These are phyloP conservation scores for Sugiyamaella qingdaonensis DNA, from an alignment of 805 yeast genomes.

Conservation along the genomic window DNA sequence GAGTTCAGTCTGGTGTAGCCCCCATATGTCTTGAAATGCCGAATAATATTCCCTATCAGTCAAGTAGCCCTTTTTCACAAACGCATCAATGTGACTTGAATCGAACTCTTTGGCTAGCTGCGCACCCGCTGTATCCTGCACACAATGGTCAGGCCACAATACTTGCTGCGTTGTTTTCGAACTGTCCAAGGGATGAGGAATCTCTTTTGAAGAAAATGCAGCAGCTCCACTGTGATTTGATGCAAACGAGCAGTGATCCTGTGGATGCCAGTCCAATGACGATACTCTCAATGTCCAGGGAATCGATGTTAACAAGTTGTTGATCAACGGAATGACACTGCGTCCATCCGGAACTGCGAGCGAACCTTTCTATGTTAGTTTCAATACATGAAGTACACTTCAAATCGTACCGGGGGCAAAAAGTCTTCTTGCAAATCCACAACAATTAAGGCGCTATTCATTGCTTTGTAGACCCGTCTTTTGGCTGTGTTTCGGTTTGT, in stretches of 20 bases:
- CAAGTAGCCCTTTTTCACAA: constrained; percentile 68
- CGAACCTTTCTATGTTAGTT: constrained; percentile 46
- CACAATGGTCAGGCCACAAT: constrained; percentile 92
- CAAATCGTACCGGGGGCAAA: constrained; percentile 52
- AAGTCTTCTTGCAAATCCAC: constrained; percentile 87
- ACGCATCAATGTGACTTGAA: constrained; percentile 32
- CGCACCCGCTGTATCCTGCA: constrained; percentile 67
- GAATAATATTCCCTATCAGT: constrained; percentile 81
- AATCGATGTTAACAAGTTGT: constrained; percentile 38
- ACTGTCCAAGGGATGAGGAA: constrained; percentile 47
- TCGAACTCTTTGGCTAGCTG: constrained; percentile 52
- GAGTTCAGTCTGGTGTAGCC: constrained; percentile 63
- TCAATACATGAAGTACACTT: neutral
- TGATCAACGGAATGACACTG: constrained; percentile 49
- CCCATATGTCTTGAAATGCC: constrained; percentile 80
- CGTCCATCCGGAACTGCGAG: constrained; percentile 69
- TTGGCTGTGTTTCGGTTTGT: neutral
- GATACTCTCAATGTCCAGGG: constrained; percentile 64
- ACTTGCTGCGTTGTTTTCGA: constrained; percentile 37
- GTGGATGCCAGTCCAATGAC: constrained; percentile 89
- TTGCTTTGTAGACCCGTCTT: neutral
- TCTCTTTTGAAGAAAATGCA: constrained; percentile 50
- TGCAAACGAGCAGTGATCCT: constrained; percentile 77
- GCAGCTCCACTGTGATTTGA: constrained; percentile 46
- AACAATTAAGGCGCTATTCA: constrained; percentile 53